A percentile compares a stretch with the other conserved stretches of the same genome.
These are phyloP conservation scores for Apocynum venetum DNA, from an alignment of 257 asterid species.

Conservation along the genomic window DNA sequence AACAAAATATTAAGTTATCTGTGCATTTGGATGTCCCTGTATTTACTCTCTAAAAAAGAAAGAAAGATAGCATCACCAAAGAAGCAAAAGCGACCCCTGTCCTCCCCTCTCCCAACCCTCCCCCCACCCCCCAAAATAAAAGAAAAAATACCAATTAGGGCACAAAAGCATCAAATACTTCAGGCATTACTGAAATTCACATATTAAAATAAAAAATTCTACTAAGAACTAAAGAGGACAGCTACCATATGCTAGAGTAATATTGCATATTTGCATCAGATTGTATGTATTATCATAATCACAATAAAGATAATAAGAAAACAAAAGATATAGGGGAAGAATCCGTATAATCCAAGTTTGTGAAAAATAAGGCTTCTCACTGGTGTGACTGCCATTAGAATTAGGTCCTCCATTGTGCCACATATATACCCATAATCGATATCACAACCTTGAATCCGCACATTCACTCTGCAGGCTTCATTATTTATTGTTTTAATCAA, in stretches of 20 bases:
- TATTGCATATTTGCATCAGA: not conserved
- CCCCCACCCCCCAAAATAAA: no score
- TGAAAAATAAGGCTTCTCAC: slow-evolving; percentile 37
- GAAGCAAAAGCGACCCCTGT: not conserved
- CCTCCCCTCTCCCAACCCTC: no score
- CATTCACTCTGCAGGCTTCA: slow-evolving; percentile 98
- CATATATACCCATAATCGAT: slow-evolving; percentile 91
- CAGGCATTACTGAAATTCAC: not conserved
- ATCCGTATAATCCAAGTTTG: not conserved
- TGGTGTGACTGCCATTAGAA: slow-evolving; percentile 98
- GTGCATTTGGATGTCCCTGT: not conserved
- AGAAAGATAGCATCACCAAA: not conserved
- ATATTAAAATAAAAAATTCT: not conserved
- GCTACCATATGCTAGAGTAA: not conserved
- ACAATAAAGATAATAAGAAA: not conserved
- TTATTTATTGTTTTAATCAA: slow-evolving; percentile 34
- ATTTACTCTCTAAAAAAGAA: not conserved
- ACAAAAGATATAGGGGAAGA: not conserved
- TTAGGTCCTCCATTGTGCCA: slow-evolving; percentile 99
- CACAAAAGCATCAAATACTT: not conserved
- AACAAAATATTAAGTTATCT: not conserved
- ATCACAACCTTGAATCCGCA: slow-evolving; percentile 83
- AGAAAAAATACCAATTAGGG: not conserved
- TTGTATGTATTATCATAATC: not conserved
- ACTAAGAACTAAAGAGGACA: not conserved